phyloP scores from a whole-genome alignment of 176 grass and related monocot species.

The Tillandsia fasciculata region DNA sequence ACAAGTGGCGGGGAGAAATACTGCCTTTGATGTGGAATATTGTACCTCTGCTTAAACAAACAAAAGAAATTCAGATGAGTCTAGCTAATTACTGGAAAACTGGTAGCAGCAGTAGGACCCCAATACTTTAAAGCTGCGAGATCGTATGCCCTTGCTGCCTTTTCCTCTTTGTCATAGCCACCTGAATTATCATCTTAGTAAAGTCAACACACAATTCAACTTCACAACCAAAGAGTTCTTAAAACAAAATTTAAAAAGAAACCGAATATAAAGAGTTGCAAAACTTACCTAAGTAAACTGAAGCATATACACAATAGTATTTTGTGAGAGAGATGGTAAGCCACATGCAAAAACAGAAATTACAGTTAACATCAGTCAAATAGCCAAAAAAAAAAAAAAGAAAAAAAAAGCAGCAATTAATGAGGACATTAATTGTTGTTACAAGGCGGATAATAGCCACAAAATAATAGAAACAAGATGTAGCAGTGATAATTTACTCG shows the following conservation, averaged over 20 bases:
- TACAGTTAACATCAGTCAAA: conserved; percentile 23
- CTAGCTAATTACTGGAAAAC: conserved; percentile 44
- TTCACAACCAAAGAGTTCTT: not conserved
- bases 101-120: conserved; percentile 61
- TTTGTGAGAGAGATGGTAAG: conserved; percentile 1
- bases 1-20: too few relatives aligned
- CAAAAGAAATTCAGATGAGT: not conserved
- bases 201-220: not conserved
- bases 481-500: not conserved
- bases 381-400: conserved; percentile 2
- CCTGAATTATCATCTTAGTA: conserved; percentile 29
- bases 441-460: conserved; percentile 7
- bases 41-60: not conserved
- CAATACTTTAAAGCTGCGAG: conserved; percentile 87
- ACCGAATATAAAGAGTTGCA: not conserved
- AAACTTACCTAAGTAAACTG: conserved; percentile 79
- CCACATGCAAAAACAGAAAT: conserved; percentile 19
- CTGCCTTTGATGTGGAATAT: too few relatives aligned
- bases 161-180: conserved; percentile 92
- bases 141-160: conserved; percentile 87
- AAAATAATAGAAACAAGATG: not conserved
- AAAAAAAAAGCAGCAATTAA: not conserved
- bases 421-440: not conserved
- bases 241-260: not conserved
- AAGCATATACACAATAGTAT: conserved; percentile 10